These are phyloP conservation scores for Ephemerocybe angulata DNA, from an alignment of 768 basidiomycete genomes.

Conservation along the genomic window DNA sequence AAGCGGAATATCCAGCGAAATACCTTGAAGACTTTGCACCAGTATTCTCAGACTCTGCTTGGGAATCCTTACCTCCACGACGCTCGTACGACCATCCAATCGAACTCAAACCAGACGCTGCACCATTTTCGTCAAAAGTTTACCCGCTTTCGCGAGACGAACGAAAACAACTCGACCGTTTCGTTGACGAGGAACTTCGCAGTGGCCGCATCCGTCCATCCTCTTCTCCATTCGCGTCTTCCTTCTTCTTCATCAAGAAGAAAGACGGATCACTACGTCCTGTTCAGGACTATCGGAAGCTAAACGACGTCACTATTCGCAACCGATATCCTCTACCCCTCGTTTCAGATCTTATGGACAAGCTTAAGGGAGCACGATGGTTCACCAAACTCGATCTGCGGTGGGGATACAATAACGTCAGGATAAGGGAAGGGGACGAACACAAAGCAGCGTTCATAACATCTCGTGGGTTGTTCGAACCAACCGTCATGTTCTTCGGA, in stretches of 20 bases:
- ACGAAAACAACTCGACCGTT: constrained; percentile 22
- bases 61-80: background rate
- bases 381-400: constrained; percentile 8
- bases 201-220: constrained; percentile 17
- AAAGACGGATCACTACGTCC: constrained; percentile 18
- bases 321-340: constrained; percentile 30
- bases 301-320: constrained; percentile 30
- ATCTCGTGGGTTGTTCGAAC: constrained; percentile 3
- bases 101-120: constrained; percentile 16
- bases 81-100: constrained; percentile 12
- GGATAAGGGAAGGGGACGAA: constrained; percentile 7
- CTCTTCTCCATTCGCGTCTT: constrained; percentile 16
- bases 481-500: constrained; percentile 9
- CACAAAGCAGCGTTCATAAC: constrained; percentile 4
- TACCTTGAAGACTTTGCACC: no score
- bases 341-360: constrained; percentile 23
- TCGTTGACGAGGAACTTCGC: constrained; percentile 22
- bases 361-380: constrained; percentile 6
- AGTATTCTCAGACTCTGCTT: no score
- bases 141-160: constrained; percentile 24
- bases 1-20: no score
- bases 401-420: constrained; percentile 8
- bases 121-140: constrained; percentile 10
- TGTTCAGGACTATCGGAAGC: constrained; percentile 27
- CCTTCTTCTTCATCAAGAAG: constrained; percentile 19